phyloP scores from a whole-genome alignment of 768 basidiomycete species.

The Serendipita vermifera region DNA sequence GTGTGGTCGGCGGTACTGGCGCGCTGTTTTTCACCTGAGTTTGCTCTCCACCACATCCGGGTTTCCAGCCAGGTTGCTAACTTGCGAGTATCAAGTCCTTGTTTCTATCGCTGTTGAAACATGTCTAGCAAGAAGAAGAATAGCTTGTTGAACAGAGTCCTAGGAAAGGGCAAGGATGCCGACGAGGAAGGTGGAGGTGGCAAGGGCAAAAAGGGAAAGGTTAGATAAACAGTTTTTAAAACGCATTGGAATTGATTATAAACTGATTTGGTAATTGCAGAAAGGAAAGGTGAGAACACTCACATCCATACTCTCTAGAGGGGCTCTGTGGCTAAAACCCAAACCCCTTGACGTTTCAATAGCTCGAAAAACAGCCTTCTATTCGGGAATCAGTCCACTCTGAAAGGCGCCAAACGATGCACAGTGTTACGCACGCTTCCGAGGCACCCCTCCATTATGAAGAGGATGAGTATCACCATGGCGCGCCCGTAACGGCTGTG shows the following conservation, averaged over 20 bases:
- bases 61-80: background rate
- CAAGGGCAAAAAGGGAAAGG: slow-evolving; percentile 9
- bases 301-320: too few species aligned
- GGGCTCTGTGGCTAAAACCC: too few species aligned
- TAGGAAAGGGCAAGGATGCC: background rate
- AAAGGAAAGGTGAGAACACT: slow-evolving; percentile 8
- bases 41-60: slow-evolving; percentile 5
- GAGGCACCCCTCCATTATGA: background rate
- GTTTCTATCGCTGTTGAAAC: background rate
- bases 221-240: background rate
- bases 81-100: background rate
- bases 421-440: background rate
- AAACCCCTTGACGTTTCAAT: too few species aligned
- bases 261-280: background rate
- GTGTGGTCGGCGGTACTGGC: background rate
- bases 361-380: slow-evolving; percentile 5
- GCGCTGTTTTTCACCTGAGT: too few species aligned
- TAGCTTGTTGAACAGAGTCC: background rate
- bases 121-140: slow-evolving; percentile 4
- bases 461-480: background rate
- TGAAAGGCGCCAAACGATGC: background rate
- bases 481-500: slow-evolving; percentile 5
- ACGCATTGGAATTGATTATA: too few species aligned
- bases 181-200: background rate
- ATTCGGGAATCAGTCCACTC: slow-evolving; percentile 1